Base-by-base conservation (phyloP, 1,139 yeast species). In the Magnusiomyces ingens region DNA sequence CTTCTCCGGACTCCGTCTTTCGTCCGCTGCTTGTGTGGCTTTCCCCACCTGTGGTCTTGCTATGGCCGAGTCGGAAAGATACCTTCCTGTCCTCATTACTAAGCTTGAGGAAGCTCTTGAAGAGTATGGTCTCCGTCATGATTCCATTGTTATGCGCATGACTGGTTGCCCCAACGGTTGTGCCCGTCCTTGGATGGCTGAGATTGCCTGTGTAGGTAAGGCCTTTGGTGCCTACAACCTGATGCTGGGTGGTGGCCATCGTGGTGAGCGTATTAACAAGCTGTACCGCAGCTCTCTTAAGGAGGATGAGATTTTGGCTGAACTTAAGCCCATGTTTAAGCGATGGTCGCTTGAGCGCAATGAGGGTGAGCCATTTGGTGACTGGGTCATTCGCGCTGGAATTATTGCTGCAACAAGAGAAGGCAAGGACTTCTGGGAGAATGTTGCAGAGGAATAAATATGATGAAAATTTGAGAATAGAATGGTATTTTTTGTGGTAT, bases 111-210 rank as follows among this genome's bases (percentile, higher is more conserved):
- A 75, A 13, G 82, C 90, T 6, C 76, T 93, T 58, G 98, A 91
- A 71, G 96, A 90, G 64, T 83, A 83, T 60, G 99, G 99, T 5
- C 79, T 93, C 63, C 85, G 96, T 68, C 96, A 90, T 67, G 98
- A 93, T 70, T 84, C 96, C 6, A 80, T 93, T 61, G 96, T 90
- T 36, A 87, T 93, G 96, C 83, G 99, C 75, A 91, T 93, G 97
- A 90, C 98, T 45, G 99, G 99, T 58, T 93, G 99, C 78, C 97
- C 98, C 55, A 93, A 93, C 70, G 99, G 98, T 61, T 93, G 99
- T 77, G 93, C 99, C 29, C 83, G 99, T 71, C 98, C 98, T 21
- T 93, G 97, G 97, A 75, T 93, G 53, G 98, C 97, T 2, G 99
- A 93, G 71, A 82, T 93, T 55, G 98, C 98, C 0, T 77, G 89